phyloP scores from a whole-genome alignment of 805 yeast species.

The Suhomyces prunicola region DNA sequence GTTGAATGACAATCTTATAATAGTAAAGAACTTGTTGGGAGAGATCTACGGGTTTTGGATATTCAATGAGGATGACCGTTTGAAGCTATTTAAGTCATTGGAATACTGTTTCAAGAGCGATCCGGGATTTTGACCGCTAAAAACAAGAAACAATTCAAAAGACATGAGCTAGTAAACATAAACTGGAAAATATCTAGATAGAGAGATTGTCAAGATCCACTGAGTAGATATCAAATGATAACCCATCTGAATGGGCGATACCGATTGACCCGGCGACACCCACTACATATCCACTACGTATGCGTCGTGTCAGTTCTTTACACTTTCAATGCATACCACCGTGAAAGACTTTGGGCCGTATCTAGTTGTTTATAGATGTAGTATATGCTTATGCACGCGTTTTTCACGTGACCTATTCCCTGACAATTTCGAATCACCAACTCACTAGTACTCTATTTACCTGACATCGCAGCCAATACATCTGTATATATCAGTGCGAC shows the following conservation, averaged over 20 bases:
- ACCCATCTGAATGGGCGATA: too few species aligned
- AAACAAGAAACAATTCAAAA: too few species aligned
- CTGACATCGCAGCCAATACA: not conserved
- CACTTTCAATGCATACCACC: too few species aligned
- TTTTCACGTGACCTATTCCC: not conserved
- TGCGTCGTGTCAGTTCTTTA: too few species aligned
- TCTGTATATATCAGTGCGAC: not conserved
- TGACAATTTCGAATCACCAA: not conserved
- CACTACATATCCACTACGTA: too few species aligned
- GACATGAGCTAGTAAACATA: too few species aligned
- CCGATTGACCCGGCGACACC: too few species aligned
- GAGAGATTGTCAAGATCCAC: too few species aligned
- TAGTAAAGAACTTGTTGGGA: conserved; percentile 63
- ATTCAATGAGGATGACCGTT: conserved; percentile 65
- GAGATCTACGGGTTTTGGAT: conserved; percentile 80
- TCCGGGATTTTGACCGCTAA: conserved; percentile 3
- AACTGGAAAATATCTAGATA: too few species aligned
- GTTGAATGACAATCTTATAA: conserved; percentile 64
- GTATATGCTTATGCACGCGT: not conserved
- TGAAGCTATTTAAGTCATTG: conserved; percentile 49
- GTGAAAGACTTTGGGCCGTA: not conserved
- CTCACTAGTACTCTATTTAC: not conserved
- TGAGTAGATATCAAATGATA: too few species aligned
- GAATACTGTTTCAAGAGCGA: conserved; percentile 39
- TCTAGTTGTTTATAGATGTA: too few species aligned